Base-by-base conservation (phyloP, 768 basidiomycete genomes). In the Rossbeevera mucosa region DNA sequence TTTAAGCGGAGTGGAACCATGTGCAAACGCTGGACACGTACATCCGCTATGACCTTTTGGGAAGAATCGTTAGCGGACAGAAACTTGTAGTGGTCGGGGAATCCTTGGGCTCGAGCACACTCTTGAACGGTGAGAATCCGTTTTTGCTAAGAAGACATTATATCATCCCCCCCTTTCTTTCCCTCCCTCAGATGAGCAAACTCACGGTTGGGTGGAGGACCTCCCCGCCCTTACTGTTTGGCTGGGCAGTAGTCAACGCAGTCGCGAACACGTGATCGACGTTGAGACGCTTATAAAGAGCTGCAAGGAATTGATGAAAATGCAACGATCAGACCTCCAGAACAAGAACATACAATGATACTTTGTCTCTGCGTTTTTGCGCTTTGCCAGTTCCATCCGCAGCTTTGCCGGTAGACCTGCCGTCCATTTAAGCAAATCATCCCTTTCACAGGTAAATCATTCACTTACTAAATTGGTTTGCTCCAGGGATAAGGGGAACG, bases 81-180 rank as follows among this genome's bases (percentile, higher is more conserved):
- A 52, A 91, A 87, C n/a, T 74, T 55, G 55, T 86, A 88, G 31
- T 71, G 40, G 54, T 91, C 89, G 0, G 86, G 86, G 58, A 91
- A 91, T 0, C 89, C 89, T 69, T 91, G 89, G 0, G 83, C 80
- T 21, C 89, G 77, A 16, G 88, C 87, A 41, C 76, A 79, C 60
- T 90, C 88, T 28, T 80, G 73, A 13, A 88, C 78, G 4, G 75
- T 83, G 36, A 88, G 61, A 22, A 87, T 77, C 7, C 89, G 80
- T 57, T 81, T 81, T 85, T 90, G 86, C 83, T 90, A 42, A 44
- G 31, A 33, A 13, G 0, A 38, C 8, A 25, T 47, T 43, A n/a
- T 55, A 24, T 48, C 48, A 42, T 16, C n/a, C 7, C 13, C n/a
- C 33, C n/a, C 20, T 31, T 38, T 11, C n/a, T 43, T 40, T 22